These are phyloP conservation scores for Curvularia sp. DNA, from an alignment of 2,329 filamentous ascomycete genomes.

Conservation along the genomic window DNA sequence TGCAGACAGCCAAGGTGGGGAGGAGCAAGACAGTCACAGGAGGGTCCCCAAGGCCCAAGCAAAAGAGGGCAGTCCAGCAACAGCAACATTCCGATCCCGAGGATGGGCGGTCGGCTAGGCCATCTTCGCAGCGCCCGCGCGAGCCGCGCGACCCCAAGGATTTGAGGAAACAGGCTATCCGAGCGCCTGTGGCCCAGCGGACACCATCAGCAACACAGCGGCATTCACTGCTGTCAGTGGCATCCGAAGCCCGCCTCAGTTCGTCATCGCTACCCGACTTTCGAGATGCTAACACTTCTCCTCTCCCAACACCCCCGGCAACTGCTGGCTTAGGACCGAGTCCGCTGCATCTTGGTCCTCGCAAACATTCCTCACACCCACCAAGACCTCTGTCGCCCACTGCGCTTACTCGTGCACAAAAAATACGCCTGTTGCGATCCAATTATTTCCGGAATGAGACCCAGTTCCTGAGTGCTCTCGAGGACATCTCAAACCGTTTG, in stretches of 20 bases:
- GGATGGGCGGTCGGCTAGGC: slow-evolving; percentile 45
- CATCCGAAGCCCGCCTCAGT: slow-evolving; percentile 68
- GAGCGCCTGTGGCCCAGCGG: slow-evolving; percentile 30
- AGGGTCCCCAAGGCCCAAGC: slow-evolving; percentile 52
- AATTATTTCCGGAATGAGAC: slow-evolving; percentile 86
- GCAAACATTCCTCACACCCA: slow-evolving; percentile 63
- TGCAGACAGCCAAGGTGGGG: slow-evolving; percentile 62
- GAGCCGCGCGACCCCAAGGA: slow-evolving; percentile 40
- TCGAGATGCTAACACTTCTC: slow-evolving; percentile 56
- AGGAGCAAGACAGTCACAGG: slow-evolving; percentile 73
- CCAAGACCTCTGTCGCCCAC: slow-evolving; percentile 64
- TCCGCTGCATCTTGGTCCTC: slow-evolving; percentile 44
- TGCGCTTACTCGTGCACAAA: slow-evolving; percentile 70
- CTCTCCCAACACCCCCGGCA: slow-evolving; percentile 48
- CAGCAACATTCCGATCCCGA: slow-evolving; percentile 49
- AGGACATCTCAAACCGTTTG: slow-evolving; percentile 84
- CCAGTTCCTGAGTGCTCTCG: slow-evolving; percentile 78
- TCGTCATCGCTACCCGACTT: slow-evolving; percentile 71
- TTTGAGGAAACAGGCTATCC: slow-evolving; percentile 36
- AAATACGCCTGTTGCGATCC: slow-evolving; percentile 74
- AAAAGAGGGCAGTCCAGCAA: slow-evolving; percentile 49
- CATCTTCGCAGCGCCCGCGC: slow-evolving; percentile 45
- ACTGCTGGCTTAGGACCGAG: slow-evolving; percentile 52
- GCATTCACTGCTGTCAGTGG: slow-evolving; percentile 61
- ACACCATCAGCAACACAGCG: slow-evolving; percentile 47